Conservation (phyloP, 176 grass and related monocot species). For the Secale cereale region DNA sequence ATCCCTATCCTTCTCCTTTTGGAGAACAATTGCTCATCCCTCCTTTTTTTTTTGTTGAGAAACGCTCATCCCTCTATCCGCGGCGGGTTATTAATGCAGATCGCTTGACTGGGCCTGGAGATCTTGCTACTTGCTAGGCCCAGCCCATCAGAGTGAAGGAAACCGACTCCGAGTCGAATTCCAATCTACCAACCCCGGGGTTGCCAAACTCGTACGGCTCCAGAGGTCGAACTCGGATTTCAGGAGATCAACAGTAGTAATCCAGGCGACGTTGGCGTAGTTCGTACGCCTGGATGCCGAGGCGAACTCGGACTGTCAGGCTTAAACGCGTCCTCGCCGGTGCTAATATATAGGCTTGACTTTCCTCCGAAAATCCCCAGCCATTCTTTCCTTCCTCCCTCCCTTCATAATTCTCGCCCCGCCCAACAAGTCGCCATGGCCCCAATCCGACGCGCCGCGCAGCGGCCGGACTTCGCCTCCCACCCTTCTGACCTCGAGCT, state of each 20-base stretch:
- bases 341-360: not conserved
- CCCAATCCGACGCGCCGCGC: not conserved
- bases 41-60: not conserved
- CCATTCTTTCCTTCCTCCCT: not conserved
- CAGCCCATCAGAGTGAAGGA: not conserved
- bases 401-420: not conserved
- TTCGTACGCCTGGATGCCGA: conserved; percentile 12
- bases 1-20: not conserved
- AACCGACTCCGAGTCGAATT: not conserved
- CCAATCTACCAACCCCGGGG: not conserved
- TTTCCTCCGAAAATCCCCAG: not conserved
- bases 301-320: not conserved
- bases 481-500: conserved; percentile 41
- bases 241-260: not conserved
- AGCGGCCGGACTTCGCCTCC: conserved; percentile 11
- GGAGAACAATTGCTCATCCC: not conserved
- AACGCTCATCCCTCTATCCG: too few species aligned
- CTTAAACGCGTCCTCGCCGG: not conserved
- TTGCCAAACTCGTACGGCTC: not conserved
- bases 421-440: conserved; percentile 25
- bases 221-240: not conserved
- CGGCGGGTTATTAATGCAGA: too few species aligned
- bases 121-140: not conserved
- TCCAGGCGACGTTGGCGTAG: not conserved
- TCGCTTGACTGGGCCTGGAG: not conserved